phyloP scores from a whole-genome alignment of 768 basidiomycete species.

The Polyporus arcularius region DNA sequence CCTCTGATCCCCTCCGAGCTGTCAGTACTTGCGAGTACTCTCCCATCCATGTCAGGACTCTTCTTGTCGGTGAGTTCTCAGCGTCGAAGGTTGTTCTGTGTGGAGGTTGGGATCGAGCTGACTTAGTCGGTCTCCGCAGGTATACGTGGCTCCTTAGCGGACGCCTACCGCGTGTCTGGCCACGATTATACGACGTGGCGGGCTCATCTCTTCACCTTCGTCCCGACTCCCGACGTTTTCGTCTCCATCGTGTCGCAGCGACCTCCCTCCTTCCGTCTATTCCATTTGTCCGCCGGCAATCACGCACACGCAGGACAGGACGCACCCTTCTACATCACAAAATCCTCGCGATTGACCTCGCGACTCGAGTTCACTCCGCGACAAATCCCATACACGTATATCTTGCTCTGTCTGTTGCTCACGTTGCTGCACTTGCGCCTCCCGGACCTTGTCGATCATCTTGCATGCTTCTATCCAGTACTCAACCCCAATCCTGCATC shows the following conservation, averaged over 20 bases:
- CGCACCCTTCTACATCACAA: neutral
- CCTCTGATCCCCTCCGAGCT: conserved; percentile 12
- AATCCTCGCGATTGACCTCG: neutral
- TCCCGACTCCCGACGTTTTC: neutral
- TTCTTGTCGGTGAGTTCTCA: neutral
- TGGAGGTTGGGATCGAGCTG: neutral
- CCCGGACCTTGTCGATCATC: too few relatives aligned
- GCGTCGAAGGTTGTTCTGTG: neutral
- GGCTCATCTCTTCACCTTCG: neutral
- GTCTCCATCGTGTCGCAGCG: neutral
- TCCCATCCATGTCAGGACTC: neutral
- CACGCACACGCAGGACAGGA: neutral
- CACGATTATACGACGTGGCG: neutral
- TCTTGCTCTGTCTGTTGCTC: neutral
- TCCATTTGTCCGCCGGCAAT: neutral
- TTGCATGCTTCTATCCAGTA: too few relatives aligned
- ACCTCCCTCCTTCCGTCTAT: neutral
- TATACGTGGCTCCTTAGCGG: neutral
- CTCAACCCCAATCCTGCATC: neutral
- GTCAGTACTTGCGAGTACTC: neutral
- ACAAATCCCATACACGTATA: neutral
- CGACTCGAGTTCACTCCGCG: neutral
- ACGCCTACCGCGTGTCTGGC: neutral
- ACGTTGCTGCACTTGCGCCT: neutral
- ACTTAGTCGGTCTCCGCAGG: neutral